Evolutionary conservation across 2,329 filamentous ascomycete genomes (phyloP), one percentile per base, ranked within the genome.

Genomic region (Xylaria sp.): DNA sequence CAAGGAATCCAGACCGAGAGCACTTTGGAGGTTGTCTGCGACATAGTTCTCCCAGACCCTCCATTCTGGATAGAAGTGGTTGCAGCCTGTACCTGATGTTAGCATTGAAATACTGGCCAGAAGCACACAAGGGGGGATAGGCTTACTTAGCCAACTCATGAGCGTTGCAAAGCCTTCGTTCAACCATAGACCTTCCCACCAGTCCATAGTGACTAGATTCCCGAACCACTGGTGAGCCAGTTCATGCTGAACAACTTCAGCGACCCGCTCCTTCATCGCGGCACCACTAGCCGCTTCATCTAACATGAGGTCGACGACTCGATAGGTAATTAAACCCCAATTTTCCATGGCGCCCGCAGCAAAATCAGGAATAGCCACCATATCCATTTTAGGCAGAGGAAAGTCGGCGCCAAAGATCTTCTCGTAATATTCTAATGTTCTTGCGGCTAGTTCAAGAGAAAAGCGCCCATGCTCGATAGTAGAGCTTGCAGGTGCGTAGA

Each of bases 141-240:
- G 70, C 74, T 57, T 66, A 76, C 75, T 78, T 73, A 80, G 56
- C 92, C 92, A 90, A 64, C 91, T 94, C 92, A 95, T 93, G 88
- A 91, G 92, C 40, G 92, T 96, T 33, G 92, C 92, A 71, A 96
- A 96, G 37, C 92, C 92, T 77, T 96, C 92, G 77, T 98, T 98
- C 57, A 98, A 86, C 94, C 94, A 98, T 7, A 98, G 82, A 57
- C 94, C 94, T 78, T 97, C 93, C 94, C 94, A 98, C 84, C 96
- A 97, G 77, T 97, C 93, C 93, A 97, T 97, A 56, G 94, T 97
- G 28, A 97, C 94, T 56, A 97, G 81, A 80, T 98, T 97, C 66
- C 94, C 94, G 74, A 98, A 98, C 94, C 94, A 98, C 78, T 97
- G 94, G 79, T 98, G 94, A 42, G 94, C 94, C 74, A 98, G 83